Conservation (phyloP, 768 basidiomycete genomes). For the Auricularia auricula-judae region DNA sequence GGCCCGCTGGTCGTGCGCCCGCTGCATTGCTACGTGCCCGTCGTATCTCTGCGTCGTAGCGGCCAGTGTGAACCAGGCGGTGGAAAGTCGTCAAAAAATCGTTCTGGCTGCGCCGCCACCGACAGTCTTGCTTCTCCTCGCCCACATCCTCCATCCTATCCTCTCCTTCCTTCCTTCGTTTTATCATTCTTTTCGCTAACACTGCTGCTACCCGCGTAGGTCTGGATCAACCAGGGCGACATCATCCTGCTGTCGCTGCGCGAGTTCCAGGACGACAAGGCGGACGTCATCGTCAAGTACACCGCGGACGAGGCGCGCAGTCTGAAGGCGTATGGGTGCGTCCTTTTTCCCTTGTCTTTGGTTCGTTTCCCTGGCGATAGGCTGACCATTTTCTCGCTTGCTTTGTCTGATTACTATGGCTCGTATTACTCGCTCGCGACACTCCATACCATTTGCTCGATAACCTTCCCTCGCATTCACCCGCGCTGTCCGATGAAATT, state of each 20-base stretch:
- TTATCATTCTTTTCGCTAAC: not conserved
- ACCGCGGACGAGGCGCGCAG: conserved; percentile 91
- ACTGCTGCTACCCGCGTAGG: conserved; percentile 36
- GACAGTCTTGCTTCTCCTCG: not conserved
- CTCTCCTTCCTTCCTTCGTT: not conserved
- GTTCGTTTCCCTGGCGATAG: not conserved
- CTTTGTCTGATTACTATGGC: no score
- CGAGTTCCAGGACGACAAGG: conserved; percentile 99
- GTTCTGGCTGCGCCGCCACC: no score
- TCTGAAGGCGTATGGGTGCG: conserved; percentile 10
- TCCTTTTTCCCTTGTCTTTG: conserved; percentile 26
- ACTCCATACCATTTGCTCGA: no score
- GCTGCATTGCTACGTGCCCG: no score
- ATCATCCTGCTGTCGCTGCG: conserved; percentile 90
- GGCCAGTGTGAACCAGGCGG: no score
- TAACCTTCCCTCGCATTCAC: no score
- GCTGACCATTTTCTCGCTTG: no score
- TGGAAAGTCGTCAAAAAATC: no score
- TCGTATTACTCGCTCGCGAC: no score
- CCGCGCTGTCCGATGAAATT: no score
- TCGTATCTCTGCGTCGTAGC: no score
- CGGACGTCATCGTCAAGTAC: conserved; percentile 98
- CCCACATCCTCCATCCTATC: not conserved
- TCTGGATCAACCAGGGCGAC: conserved; percentile 99
- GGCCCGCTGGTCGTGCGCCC: no score